phyloP scores from a whole-genome alignment of 169 alveolate genomes.

The Eimeria falciformis region DNA sequence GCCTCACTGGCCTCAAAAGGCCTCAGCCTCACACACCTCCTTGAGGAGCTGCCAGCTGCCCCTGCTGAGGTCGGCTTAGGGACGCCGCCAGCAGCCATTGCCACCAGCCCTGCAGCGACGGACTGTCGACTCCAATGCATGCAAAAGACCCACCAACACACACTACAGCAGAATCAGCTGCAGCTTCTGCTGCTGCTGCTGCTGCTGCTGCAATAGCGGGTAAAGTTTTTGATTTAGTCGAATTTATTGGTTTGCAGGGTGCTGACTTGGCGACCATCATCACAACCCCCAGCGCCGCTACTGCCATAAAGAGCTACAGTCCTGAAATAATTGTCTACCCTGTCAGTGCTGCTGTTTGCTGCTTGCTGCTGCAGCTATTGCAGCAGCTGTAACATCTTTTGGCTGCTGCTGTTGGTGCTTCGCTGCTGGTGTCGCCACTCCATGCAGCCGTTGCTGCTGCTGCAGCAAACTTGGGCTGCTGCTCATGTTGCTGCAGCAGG shows the following conservation, averaged over 20 bases:
- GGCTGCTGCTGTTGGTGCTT: neutral
- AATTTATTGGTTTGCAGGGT: slow-evolving; percentile 83
- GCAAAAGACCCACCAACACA: no score
- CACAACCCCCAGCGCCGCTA: slow-evolving; percentile 91
- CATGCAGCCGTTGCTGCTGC: neutral
- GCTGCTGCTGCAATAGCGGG: no score
- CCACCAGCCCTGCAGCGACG: no score
- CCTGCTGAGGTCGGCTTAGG: no score
- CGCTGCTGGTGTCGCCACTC: neutral
- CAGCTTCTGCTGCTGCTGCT: no score
- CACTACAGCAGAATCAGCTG: no score
- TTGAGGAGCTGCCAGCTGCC: no score
- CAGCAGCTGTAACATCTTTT: neutral
- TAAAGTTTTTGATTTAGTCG: no score
- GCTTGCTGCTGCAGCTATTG: neutral
- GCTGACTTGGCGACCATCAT: slow-evolving; percentile 93
- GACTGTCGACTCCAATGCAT: no score
- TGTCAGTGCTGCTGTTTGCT: neutral
- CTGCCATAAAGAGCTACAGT: slow-evolving; percentile 93
- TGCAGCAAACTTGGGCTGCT: slow-evolving; percentile 2
- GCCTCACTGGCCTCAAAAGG: no score
- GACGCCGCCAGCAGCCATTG: no score
- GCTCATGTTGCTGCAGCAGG: neutral
- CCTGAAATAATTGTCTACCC: slow-evolving; percentile 96
- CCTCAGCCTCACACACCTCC: no score